Evolutionary conservation across 306 rosid species (phyloP).

Genomic region (Trifolium pratense): DNA sequence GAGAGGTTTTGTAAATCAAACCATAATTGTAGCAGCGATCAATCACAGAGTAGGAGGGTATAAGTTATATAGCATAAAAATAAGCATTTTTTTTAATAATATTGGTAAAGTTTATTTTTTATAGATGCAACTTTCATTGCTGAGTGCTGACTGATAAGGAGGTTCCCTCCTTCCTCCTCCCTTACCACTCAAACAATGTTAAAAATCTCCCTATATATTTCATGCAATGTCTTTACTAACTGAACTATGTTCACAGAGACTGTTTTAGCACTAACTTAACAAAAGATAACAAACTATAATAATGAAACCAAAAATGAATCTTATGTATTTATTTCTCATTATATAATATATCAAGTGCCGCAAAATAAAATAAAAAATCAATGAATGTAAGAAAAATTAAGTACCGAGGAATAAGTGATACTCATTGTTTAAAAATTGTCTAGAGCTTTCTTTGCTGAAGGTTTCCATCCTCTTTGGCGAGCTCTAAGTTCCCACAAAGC

Average conservation of each 20-base stretch:
- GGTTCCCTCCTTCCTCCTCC: neutral
- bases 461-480: slow-evolving; percentile 62
- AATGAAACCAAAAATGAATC: slow-evolving; percentile 26
- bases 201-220: too few relatives aligned
- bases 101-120: slow-evolving; percentile 24
- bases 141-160: slow-evolving; percentile 1
- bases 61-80: slow-evolving; percentile 28
- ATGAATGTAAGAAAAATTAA: neutral
- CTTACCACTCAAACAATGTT: neutral
- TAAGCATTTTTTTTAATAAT: neutral
- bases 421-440: slow-evolving; percentile 13
- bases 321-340: slow-evolving; percentile 42
- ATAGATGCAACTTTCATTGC: neutral
- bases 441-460: slow-evolving; percentile 25
- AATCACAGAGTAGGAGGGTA: slow-evolving; percentile 18
- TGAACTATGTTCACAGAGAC: too few relatives aligned
- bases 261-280: slow-evolving; percentile 1
- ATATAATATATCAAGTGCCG: slow-evolving; percentile 13
- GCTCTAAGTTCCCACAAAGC: slow-evolving; percentile 66
- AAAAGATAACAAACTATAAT: slow-evolving; percentile 1
- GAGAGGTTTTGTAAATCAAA: slow-evolving; percentile 30
- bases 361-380: slow-evolving; percentile 25
- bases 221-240: too few relatives aligned
- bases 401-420: slow-evolving; percentile 5
- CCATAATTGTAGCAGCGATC: slow-evolving; percentile 35